A percentile compares a stretch with the other conserved stretches of the same genome.
Conservation (phyloP, 768 basidiomycete species). For the Trametes cinnabarina region DNA sequence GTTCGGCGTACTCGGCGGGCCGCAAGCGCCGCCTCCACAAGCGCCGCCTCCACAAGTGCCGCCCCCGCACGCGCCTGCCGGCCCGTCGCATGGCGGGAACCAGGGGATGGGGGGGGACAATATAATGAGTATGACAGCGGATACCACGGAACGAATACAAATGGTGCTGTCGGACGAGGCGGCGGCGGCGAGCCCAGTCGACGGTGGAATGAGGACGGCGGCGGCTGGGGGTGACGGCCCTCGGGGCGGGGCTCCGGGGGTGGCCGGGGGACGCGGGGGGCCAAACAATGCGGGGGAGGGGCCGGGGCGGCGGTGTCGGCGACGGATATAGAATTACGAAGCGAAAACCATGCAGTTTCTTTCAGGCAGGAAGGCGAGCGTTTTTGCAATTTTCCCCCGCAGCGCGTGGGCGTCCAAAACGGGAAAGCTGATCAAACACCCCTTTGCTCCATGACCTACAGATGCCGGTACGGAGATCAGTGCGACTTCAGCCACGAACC, state of each 20-base stretch:
- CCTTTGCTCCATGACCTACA: constrained; percentile 48
- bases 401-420: constrained; percentile 22
- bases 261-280: constrained; percentile 53
- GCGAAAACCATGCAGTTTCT: constrained; percentile 89
- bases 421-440: constrained; percentile 36
- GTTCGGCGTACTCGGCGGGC: constrained; percentile 10
- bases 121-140: constrained; percentile 25
- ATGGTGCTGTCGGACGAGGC: constrained; percentile 12
- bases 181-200: constrained; percentile 23
- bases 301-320: constrained; percentile 38
- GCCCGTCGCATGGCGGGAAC: constrained; percentile 21
- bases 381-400: constrained; percentile 32
- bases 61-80: constrained; percentile 15
- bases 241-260: constrained; percentile 44
- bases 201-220: constrained; percentile 40
- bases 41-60: constrained; percentile 15
- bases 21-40: constrained; percentile 10
- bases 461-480: constrained; percentile 86
- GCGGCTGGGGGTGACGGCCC: not conserved
- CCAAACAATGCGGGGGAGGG: constrained; percentile 56
- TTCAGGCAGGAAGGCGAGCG: constrained; percentile 91
- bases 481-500: constrained; percentile 80
- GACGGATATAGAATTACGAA: constrained; percentile 75
- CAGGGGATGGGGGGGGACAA: constrained; percentile 6
- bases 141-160: constrained; percentile 22